A percentile compares a stretch with the other conserved stretches of the same genome.
Conservation (phyloP, 345 rosid genomes). For the Iberis pinnata region DNA sequence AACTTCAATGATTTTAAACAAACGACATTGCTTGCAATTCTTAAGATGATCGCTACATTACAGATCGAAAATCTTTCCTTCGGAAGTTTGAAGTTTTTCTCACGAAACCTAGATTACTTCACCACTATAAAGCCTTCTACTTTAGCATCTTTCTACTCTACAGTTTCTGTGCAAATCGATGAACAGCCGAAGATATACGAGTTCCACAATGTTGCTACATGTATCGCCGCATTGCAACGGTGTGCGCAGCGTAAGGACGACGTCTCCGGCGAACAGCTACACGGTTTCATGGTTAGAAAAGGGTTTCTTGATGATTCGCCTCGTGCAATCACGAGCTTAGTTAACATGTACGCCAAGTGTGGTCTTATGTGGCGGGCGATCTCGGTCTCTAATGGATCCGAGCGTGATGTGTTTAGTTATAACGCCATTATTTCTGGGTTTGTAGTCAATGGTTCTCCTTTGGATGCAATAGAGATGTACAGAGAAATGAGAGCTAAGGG, state of each 20-base stretch:
- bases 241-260: constrained; percentile 41
- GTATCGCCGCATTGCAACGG: constrained; percentile 45
- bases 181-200: constrained; percentile 13
- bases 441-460: constrained; percentile 35
- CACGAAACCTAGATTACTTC: constrained; percentile 14
- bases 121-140: background rate
- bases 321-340: constrained; percentile 46
- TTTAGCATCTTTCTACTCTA: constrained; percentile 6
- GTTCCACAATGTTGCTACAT: constrained; percentile 32
- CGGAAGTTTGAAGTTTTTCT: constrained; percentile 3
- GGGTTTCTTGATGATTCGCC: constrained; percentile 39
- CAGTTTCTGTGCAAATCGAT: constrained; percentile 12
- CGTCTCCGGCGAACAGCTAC: constrained; percentile 33
- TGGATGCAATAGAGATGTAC: constrained; percentile 37
- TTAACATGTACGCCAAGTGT: constrained; percentile 62
- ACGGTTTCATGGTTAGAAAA: constrained; percentile 42
- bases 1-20: too few relatives aligned
- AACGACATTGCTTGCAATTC: too few relatives aligned
- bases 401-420: constrained; percentile 40
- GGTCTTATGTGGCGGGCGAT: constrained; percentile 31
- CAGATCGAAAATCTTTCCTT: background rate
- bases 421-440: constrained; percentile 54
- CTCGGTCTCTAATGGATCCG: constrained; percentile 23
- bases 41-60: too few relatives aligned
- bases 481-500: constrained; percentile 39